A percentile compares a stretch with the other conserved stretches of the same genome.
phyloP scores from a whole-genome alignment of 495 filamentous ascomycete species.

The Aspergillus sclerotiicarbonarius region DNA sequence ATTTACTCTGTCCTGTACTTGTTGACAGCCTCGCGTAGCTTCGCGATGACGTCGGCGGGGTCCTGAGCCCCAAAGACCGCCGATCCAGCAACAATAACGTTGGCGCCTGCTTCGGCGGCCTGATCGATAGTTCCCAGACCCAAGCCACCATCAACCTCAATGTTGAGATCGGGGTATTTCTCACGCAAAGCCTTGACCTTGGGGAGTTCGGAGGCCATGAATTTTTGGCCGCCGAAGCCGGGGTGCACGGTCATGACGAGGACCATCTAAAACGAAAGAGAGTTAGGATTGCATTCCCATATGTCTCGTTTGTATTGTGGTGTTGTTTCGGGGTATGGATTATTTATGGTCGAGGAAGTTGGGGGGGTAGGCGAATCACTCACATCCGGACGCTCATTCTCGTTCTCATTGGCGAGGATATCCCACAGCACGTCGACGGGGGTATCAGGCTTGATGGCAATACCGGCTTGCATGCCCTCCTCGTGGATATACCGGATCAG shows the following conservation, averaged over 20 bases:
- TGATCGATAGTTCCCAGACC: conserved; percentile 87
- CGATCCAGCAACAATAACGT: conserved; percentile 97
- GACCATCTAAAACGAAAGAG: conserved; percentile 72
- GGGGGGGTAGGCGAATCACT: conserved; percentile 31
- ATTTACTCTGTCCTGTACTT: conserved; percentile 32
- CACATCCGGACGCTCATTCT: conserved; percentile 85
- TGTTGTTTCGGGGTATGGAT: background rate
- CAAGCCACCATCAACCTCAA: conserved; percentile 94
- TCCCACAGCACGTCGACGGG: conserved; percentile 88
- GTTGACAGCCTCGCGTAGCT: conserved; percentile 78
- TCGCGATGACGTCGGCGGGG: conserved; percentile 76
- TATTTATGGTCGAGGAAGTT: background rate
- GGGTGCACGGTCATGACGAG: conserved; percentile 98
- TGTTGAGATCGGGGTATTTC: conserved; percentile 87
- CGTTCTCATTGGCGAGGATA: conserved; percentile 67
- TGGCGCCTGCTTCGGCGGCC: conserved; percentile 93
- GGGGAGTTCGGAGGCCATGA: conserved; percentile 92
- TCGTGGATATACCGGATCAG: conserved; percentile 89
- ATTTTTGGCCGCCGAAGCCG: conserved; percentile 96
- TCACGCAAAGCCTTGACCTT: conserved; percentile 83
- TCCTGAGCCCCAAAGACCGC: conserved; percentile 93
- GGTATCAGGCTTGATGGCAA: conserved; percentile 94
- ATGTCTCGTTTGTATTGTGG: background rate
- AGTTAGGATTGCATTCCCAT: conserved; percentile 7
- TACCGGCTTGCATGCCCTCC: conserved; percentile 82